Evolutionary conservation across 345 rosid genomes (phyloP).

Genomic region (Bretschneidera sinensis): DNA sequence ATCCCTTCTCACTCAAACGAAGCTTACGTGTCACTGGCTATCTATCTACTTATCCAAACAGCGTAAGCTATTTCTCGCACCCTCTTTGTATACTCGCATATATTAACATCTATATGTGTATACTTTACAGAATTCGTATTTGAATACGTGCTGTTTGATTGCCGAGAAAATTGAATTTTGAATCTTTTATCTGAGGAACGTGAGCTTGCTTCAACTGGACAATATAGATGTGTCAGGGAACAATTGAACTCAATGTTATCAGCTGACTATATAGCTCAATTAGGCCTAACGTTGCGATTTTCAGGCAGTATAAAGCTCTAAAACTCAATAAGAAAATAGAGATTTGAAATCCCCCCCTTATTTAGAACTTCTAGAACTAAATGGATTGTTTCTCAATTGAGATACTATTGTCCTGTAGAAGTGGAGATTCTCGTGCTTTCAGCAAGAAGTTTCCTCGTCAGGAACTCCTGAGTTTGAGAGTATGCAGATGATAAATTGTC

Average conservation of each 20-base stretch:
- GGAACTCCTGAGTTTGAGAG: not conserved
- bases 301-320: no score
- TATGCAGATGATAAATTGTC: not conserved
- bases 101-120: not conserved
- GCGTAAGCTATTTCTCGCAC: not conserved
- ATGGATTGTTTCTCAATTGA: not conserved
- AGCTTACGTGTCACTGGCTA: not conserved
- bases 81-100: not conserved
- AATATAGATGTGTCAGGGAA: not conserved
- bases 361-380: not conserved
- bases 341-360: not conserved
- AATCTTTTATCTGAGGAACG: no score
- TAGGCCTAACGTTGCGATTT: no score
- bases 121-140: not conserved
- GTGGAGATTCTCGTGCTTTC: not conserved
- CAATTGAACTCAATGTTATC: no score
- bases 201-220: not conserved
- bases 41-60: not conserved
- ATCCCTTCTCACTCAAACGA: not conserved
- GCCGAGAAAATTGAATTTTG: not conserved
- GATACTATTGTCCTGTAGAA: not conserved
- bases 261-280: no score
- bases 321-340: no score
- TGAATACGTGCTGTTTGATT: not conserved
- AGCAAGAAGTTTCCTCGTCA: not conserved